Base-by-base conservation (phyloP, 176 grass and related monocot genomes). In the Neostapfia colusana region DNA sequence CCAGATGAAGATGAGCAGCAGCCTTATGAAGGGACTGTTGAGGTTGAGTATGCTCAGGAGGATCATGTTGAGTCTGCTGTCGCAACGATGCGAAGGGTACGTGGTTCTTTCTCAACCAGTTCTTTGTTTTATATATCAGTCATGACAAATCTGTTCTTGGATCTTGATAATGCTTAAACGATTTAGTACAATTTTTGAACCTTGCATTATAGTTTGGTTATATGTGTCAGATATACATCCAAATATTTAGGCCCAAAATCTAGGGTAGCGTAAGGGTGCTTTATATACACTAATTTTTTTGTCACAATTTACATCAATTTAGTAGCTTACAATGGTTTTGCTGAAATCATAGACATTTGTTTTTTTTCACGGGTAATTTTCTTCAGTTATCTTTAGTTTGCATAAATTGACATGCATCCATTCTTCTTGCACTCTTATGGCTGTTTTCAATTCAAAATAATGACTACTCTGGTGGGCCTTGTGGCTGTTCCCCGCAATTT, bases 1-100 rank as follows among this genome's bases (percentile, higher is more conserved):
- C 96, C 96, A 17, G 96, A 99, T 38, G 96, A 99, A 62, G 96
- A 99, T 70, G 96, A 95, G 35, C 89, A 95, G 35, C 89, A 92
- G 45, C 76, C 89, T 74, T 92, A 90, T 34, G 87, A 88, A 67
- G 85, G 86, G 38, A 63, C 81, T 13, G 71, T 59, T 18, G 95
- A 86, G 69, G 81, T 60, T 59, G 85, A 83, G 62, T 83, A 92
- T 73, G 81, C 78, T 62, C 89, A 89, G 28, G 95, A 99, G 70
- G 89, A 95, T 24, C 92, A 78, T 68, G 82, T 82, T 4, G 96
- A 92, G 62, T 90, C 89, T 72, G 92, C 87, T 50, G 92, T 99
- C 13, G 77, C 77, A 11, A 99, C 83, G 21, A 78, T 92, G 84
- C 87, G 89, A 12, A 84, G 92, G 85, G 95, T 98, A 92, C 6